Conservation (phyloP, 2,329 filamentous ascomycete genomes). For the Hypoxylon rubiginosum region DNA sequence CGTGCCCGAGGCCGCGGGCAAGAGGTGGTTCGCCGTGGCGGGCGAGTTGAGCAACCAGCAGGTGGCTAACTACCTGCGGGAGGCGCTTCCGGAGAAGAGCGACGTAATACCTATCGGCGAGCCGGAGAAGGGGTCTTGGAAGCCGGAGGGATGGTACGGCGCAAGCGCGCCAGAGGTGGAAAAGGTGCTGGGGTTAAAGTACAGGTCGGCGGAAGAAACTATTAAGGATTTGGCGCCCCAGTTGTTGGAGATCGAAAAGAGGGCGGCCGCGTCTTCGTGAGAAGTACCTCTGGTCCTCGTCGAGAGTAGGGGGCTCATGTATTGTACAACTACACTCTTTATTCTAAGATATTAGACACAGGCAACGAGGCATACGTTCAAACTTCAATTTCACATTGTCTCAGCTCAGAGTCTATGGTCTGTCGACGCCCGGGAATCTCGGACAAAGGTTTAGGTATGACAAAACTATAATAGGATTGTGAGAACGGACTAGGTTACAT, state of each 20-base stretch:
- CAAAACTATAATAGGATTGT: too few relatives aligned
- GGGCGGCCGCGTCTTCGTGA: conserved; percentile 16
- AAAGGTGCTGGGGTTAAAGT: conserved; percentile 42
- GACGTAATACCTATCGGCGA: conserved; percentile 42
- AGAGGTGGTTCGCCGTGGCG: conserved; percentile 43
- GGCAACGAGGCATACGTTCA: too few relatives aligned
- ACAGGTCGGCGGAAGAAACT: conserved; percentile 37
- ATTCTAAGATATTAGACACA: too few relatives aligned
- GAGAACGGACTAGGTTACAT: too few relatives aligned
- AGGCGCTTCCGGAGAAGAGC: conserved; percentile 35
- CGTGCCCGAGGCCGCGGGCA: conserved; percentile 44
- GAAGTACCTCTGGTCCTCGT: background rate
- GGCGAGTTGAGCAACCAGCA: conserved; percentile 41
- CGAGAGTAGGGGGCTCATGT: too few relatives aligned
- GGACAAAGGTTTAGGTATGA: too few relatives aligned
- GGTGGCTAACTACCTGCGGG: conserved; percentile 42
- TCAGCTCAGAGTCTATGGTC: background rate
- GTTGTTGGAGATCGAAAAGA: conserved; percentile 41
- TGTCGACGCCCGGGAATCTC: too few relatives aligned
- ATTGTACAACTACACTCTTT: too few relatives aligned
- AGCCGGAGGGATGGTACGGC: conserved; percentile 40
- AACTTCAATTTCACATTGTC: background rate
- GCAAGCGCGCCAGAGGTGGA: conserved; percentile 36
- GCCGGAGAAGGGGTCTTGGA: conserved; percentile 21
- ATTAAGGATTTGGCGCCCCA: conserved; percentile 43